Evolutionary conservation across 305 asterid species (phyloP).

Genomic region (Solanum aculeatissimum): DNA sequence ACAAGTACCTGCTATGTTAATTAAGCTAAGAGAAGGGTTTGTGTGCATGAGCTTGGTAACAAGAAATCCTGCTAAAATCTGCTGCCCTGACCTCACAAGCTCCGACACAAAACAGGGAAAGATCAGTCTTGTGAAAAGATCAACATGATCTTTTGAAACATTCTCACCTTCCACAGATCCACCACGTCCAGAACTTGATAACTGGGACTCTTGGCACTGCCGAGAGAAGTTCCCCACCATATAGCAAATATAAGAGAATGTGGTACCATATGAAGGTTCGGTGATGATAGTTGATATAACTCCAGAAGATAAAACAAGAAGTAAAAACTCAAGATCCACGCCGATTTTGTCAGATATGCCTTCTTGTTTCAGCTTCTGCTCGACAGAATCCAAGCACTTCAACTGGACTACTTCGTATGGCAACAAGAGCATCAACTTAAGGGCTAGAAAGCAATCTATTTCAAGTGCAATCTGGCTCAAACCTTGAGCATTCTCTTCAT

Average conservation of each 20-base stretch:
- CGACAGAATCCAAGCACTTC: constrained; percentile 70
- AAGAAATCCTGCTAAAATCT: constrained; percentile 68
- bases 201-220: constrained; percentile 45
- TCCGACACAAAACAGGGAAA: constrained; percentile 71
- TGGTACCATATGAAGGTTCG: constrained; percentile 43
- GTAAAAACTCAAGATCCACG: constrained; percentile 34
- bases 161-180: constrained; percentile 8
- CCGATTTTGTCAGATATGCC: constrained; percentile 36
- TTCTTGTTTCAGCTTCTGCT: constrained; percentile 55
- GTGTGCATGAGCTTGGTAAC: constrained; percentile 61
- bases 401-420: constrained; percentile 49
- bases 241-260: constrained; percentile 66
- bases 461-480: constrained; percentile 35
- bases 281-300: constrained; percentile 35
- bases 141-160: not conserved
- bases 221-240: constrained; percentile 68
- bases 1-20: constrained; percentile 60
- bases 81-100: constrained; percentile 82
- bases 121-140: constrained; percentile 36
- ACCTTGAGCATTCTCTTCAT: constrained; percentile 40
- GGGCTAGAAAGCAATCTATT: constrained; percentile 48
- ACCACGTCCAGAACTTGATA: constrained; percentile 5
- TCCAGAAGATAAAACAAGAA: constrained; percentile 66
- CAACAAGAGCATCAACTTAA: constrained; percentile 46
- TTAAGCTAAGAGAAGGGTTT: constrained; percentile 53